Evolutionary conservation across 1,284 basidiomycete genomes (phyloP).

Genomic region (Somion occarium): DNA sequence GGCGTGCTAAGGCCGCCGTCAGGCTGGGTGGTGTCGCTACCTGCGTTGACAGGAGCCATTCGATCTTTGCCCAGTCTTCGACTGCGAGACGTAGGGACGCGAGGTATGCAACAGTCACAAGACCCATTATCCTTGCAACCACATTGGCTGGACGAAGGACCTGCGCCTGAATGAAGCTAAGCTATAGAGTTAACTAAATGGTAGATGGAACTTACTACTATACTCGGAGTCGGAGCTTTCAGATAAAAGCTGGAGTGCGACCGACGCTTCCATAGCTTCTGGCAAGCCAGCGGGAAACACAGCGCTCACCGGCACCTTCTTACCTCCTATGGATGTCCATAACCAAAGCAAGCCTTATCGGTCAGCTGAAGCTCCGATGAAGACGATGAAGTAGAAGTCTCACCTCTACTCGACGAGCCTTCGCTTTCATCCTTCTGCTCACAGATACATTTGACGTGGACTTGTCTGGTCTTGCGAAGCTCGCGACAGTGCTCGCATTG

Average conservation of each 20-base stretch:
- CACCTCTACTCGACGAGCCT: slow-evolving; percentile 1
- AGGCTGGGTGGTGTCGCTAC: slow-evolving; percentile 4
- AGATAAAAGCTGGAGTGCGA: slow-evolving; percentile 44
- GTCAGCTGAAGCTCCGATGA: slow-evolving; percentile 8
- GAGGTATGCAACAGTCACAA: slow-evolving; percentile 52
- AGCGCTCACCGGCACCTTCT: slow-evolving; percentile 53
- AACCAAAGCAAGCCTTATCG: slow-evolving; percentile 20
- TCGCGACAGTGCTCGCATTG: slow-evolving; percentile 78
- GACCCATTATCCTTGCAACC: slow-evolving; percentile 35
- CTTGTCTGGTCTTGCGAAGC: slow-evolving; percentile 69
- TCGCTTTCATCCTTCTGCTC: slow-evolving; percentile 7
- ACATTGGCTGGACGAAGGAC: slow-evolving; percentile 29
- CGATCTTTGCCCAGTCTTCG: slow-evolving; percentile 13
- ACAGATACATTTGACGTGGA: slow-evolving; percentile 66
- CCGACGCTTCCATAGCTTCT: slow-evolving; percentile 7
- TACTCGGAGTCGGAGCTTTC: slow-evolving; percentile 49
- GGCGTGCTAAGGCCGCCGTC: not conserved
- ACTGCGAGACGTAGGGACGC: slow-evolving; percentile 13
- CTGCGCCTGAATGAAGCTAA: slow-evolving; percentile 6
- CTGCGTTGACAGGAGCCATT: slow-evolving; percentile 1
- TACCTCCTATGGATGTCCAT: slow-evolving; percentile 36
- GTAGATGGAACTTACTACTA: slow-evolving; percentile 32
- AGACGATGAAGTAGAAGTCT: not conserved
- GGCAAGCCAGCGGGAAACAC: slow-evolving; percentile 26
- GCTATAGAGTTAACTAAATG: not conserved